Evolutionary conservation across 2,329 filamentous ascomycete genomes (phyloP).

Genomic region (Fusarium albosuccineum): DNA sequence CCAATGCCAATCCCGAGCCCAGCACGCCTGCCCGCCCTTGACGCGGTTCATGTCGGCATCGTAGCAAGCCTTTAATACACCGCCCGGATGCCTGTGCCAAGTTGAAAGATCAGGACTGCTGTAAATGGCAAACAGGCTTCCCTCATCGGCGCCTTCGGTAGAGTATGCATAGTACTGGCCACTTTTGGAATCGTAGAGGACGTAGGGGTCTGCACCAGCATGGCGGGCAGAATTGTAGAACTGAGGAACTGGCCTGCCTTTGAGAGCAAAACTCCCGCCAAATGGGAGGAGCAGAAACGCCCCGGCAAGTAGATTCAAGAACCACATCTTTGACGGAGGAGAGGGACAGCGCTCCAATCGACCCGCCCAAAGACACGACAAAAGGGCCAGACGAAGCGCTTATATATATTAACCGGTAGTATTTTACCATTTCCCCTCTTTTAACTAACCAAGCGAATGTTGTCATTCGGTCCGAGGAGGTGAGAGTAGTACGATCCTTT

Average conservation of each 20-base stretch:
- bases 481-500: too few species aligned
- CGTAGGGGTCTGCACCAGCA: constrained; percentile 50
- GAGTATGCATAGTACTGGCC: constrained; percentile 53
- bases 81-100: constrained; percentile 51
- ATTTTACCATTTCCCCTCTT: too few species aligned
- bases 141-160: constrained; percentile 51
- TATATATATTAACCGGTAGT: too few species aligned
- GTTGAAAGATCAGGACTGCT: constrained; percentile 53
- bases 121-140: constrained; percentile 52
- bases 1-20: constrained; percentile 54
- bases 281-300: too few species aligned
- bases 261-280: too few species aligned
- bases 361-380: too few species aligned
- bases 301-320: too few species aligned
- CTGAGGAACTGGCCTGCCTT: constrained; percentile 36
- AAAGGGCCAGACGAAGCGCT: too few species aligned
- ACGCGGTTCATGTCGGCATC: constrained; percentile 47
- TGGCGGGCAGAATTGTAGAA: constrained; percentile 53
- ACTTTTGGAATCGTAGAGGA: constrained; percentile 48
- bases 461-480: too few species aligned
- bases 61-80: constrained; percentile 50
- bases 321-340: too few species aligned
- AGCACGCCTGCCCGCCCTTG: constrained; percentile 51
- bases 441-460: too few species aligned
- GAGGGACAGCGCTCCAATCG: too few species aligned